phyloP scores from a whole-genome alignment of 352 stramenopile genomes.

The Phytophthora lateralis region DNA sequence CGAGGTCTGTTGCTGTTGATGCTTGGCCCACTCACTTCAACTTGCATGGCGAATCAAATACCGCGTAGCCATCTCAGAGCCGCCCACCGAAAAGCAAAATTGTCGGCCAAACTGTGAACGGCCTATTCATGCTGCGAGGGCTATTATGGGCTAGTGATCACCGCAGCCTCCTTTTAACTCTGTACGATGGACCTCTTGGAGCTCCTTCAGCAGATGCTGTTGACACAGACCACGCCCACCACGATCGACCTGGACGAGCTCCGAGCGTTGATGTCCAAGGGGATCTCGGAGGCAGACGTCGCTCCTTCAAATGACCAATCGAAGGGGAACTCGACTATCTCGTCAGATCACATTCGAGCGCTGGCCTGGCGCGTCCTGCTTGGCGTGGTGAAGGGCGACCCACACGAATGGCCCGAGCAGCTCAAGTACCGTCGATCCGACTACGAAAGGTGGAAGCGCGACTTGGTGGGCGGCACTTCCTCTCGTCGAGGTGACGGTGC shows the following conservation, averaged over 20 bases:
- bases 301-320: background rate
- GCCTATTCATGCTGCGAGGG: background rate
- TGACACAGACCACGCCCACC: background rate
- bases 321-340: background rate
- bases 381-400: slow-evolving; percentile 34
- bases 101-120: too few species aligned
- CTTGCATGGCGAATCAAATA: background rate
- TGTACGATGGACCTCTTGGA: slow-evolving; percentile 7
- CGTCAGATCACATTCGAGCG: slow-evolving; percentile 21
- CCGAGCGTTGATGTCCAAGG: slow-evolving; percentile 23
- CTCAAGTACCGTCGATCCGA: slow-evolving; percentile 24
- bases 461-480: slow-evolving; percentile 37
- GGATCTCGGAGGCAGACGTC: slow-evolving; percentile 6
- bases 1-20: background rate
- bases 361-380: slow-evolving; percentile 51
- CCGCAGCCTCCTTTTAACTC: background rate
- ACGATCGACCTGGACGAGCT: slow-evolving; percentile 33
- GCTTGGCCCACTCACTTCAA: background rate
- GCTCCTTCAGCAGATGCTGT: slow-evolving; percentile 15
- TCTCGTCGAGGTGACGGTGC: slow-evolving; percentile 16
- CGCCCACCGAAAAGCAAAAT: too few species aligned
- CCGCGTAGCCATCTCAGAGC: slow-evolving; percentile 13
- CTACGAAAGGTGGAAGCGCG: slow-evolving; percentile 43
- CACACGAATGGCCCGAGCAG: slow-evolving; percentile 21
- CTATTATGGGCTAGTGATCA: background rate